These are phyloP conservation scores for Adenanthera pavonina DNA, from an alignment of 306 rosid species.

Conservation along the genomic window DNA sequence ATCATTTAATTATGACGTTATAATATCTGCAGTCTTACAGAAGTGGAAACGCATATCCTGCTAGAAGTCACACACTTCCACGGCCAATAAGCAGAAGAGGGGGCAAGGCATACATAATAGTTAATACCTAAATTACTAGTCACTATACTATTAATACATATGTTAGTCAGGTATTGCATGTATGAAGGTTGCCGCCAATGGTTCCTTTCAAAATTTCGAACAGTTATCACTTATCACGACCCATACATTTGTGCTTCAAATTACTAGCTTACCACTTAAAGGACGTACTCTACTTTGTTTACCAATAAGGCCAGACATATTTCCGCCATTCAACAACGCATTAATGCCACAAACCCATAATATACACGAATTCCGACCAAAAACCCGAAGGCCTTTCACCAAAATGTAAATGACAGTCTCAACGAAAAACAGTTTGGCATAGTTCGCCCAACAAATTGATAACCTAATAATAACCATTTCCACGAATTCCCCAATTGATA, in stretches of 20 bases:
- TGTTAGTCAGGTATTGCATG: conserved; percentile 40
- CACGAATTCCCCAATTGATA: conserved; percentile 41
- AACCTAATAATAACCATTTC: conserved; percentile 49
- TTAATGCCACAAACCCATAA: conserved; percentile 37
- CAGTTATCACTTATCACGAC: background rate
- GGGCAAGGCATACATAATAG: background rate
- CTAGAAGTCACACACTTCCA: conserved; percentile 9
- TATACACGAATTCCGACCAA: conserved; percentile 24
- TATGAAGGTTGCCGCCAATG: conserved; percentile 47
- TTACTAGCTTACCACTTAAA: conserved; percentile 32
- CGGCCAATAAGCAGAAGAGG: background rate
- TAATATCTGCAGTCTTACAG: background rate
- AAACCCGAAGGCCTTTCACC: conserved; percentile 48
- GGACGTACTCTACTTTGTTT: conserved; percentile 31
- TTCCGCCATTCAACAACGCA: conserved; percentile 41
- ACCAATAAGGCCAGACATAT: conserved; percentile 30
- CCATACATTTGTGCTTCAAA: conserved; percentile 23
- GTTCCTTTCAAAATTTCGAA: conserved; percentile 38
- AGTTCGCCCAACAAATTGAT: conserved; percentile 42
- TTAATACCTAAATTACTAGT: conserved; percentile 9
- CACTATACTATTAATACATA: conserved; percentile 5
- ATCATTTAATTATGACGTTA: conserved; percentile 8
- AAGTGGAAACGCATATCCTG: conserved; percentile 22
- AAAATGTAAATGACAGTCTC: conserved; percentile 54
- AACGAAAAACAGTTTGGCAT: conserved; percentile 33